Base-by-base conservation (phyloP, 192 early-diverging fungal species). In the Coemansia sp. region DNA sequence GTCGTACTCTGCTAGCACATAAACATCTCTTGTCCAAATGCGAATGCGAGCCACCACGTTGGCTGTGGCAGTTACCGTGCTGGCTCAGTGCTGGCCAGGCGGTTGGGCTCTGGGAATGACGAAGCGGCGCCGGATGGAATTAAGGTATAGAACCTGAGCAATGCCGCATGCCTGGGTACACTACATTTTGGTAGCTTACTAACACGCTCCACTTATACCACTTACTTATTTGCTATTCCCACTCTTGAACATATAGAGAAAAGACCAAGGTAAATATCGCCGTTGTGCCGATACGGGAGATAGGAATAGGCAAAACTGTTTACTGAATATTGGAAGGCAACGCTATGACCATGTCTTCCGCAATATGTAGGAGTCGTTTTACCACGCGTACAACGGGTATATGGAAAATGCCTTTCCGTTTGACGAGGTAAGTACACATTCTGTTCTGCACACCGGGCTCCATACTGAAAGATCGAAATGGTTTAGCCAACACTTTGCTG, bases 351-450 rank as follows among this genome's bases (percentile, higher is more conserved):
- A 4, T 32, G 30, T 7, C 0, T 32, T 30, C 13, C 23, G 26
- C 44, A 3, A 6, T 17, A 13, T 60, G 42, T 74, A 73, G 70
- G 74, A 75, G 19, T 65, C 92, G 82, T 92, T 94, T 59, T 78
- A 86, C 85, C 92, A 94, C 76, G 91, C 91, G 16, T 96, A 87
- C 72, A 69, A 89, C 42, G 89, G 85, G 4, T 96, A 96, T 69
- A 89, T 95, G 86, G 66, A 88, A 49, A 69, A 93, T 66, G 97
- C 91, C 3, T 98, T 91, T 80, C 97, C 97, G 3, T 79, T 86
- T 39, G 97, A 99, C 74, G 95, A 97, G 65, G 71, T 73, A 63
- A 63, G 71, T 1, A 17, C 19, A 46, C 58, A 35, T 17, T 19
- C 19, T 21, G 6, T 49, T 49, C 47, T 14, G 26, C 52, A 4